Base-by-base conservation (phyloP, 192 early-diverging fungal species). In the Coemansia sp. region DNA sequence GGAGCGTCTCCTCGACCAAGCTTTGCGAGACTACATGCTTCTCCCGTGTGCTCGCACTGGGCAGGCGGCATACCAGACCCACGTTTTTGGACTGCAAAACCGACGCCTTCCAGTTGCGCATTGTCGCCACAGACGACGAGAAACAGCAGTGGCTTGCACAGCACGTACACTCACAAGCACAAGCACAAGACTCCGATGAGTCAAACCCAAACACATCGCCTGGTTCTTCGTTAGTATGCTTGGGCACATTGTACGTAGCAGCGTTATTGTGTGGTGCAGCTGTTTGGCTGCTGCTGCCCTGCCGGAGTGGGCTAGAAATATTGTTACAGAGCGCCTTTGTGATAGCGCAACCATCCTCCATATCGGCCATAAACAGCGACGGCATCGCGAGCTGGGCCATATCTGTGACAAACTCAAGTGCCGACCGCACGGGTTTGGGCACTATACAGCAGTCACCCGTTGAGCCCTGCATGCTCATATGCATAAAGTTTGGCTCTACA, bases 321-420 rank as follows among this genome's bases (percentile, higher is more conserved):
- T 18, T 17, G 31, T 20, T 5, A 18, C 54, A 56, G 4, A 54
- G 52, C 14, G 25, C 28, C 25, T 15, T 14, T 28, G 28, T 11
- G 6, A 44, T 24, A 1, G 21, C 3, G 38, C 53, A 26, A 3
- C 9, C 17, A 47, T 54, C 58, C 47, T 58, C 61, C 15, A 67
- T 12, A 20, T 61, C 55, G n/a, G 71, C 58, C 71, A 70, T 67
- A 52, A 74, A 80, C 15, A 80, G 72, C 58, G 71, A 64, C 8
- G 77, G 77, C 60, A 74, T 63, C 5, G 62, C 50, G 3, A 74
- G 53, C 51, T 71, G 71, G 3, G 72, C 68, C 77, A 79, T 63
- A 21, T 74, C 76, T 3, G 56, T 53, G n/a, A 66, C 47, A 67
- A 74, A 79, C 15, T 73, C 71, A 2, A 73, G 25, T 4, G 71